Percentiles rank a stretch among this genome's conserved stretches.
These are phyloP conservation scores for Monilinia laxa DNA, from an alignment of 2,329 filamentous ascomycete genomes.

Conservation along the genomic window DNA sequence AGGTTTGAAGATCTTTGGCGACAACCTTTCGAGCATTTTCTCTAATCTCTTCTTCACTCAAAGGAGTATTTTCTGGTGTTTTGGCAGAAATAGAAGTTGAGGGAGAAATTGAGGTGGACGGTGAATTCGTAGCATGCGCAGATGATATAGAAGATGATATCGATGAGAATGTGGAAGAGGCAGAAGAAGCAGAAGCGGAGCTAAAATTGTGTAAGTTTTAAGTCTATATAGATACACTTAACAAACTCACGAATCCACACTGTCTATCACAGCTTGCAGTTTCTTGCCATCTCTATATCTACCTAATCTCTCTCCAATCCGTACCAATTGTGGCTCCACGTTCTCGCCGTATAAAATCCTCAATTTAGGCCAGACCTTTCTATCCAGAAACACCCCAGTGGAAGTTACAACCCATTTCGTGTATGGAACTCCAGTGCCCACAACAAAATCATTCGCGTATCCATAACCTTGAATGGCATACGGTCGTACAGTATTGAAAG, in stretches of 20 bases:
- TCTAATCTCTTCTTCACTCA: conserved; percentile 52
- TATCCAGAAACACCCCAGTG: conserved; percentile 68
- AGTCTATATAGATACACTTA: conserved; percentile 29
- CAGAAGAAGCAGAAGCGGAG: conserved; percentile 38
- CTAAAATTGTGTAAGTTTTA: conserved; percentile 27
- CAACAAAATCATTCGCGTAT: conserved; percentile 63
- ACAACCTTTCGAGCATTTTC: conserved; percentile 66
- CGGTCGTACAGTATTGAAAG: conserved; percentile 71
- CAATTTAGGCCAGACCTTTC: conserved; percentile 77
- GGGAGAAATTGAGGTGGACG: conserved; percentile 11
- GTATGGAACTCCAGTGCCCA: conserved; percentile 70
- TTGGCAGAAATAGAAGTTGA: conserved; percentile 35
- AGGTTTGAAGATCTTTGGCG: conserved; percentile 73
- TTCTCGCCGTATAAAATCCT: conserved; percentile 82
- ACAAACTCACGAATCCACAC: conserved; percentile 48
- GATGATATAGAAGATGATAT: conserved; percentile 35
- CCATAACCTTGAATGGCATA: conserved; percentile 70
- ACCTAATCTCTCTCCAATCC: conserved; percentile 86
- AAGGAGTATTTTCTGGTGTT: conserved; percentile 37
- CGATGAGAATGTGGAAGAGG: conserved; percentile 35
- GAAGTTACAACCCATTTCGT: conserved; percentile 69
- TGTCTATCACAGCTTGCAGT: conserved; percentile 57
- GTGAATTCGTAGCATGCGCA: conserved; percentile 30
- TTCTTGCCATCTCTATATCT: conserved; percentile 65
- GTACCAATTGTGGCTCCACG: conserved; percentile 90